Evolutionary conservation across 768 basidiomycete genomes (phyloP), one percentile per base, ranked within the genome.

Genomic region (Hypholoma sublateritium): DNA sequence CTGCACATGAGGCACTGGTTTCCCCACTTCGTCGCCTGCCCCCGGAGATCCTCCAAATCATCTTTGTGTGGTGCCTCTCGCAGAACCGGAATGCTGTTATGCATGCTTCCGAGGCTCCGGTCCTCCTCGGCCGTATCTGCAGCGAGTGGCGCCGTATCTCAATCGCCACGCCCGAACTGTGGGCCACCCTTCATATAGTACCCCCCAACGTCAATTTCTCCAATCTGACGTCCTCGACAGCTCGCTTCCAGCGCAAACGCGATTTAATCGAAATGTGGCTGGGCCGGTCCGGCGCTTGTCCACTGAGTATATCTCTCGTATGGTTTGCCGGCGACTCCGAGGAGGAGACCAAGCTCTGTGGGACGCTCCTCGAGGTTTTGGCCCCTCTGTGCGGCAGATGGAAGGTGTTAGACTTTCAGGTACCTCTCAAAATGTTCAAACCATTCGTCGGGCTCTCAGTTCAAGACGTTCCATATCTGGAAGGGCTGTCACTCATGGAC

Each of bases 281-380:
- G 8, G 53, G 36, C 19, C 63, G 67, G 35, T 65, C 69, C 1
- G 69, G 69, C 2, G 62, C 61, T 9, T 65, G 65, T 43, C 65
- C 66, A 11, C 56, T 70, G 47, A 63, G 55, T 43, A 61, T 70
- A 13, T 68, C 67, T 3, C 59, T 69, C 13, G 65, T 70, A 5
- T 70, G 69, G 69, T 61, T 68, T 49, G 64, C 65, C 2, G 63
- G 67, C 13, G 67, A 66, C 43, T 65, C 66, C 17, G 66, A 65
- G 49, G 66, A 68, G 1, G 67, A 68, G 50, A 49, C 59, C 14
- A 62, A 44, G 47, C 50, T 69, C 12, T 68, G 66, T 24, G 61
- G 46, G 14, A 65, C 32, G 4, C 43, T 70, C 8, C 53, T 70
- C n/a, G 61, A 67, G 41, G 59, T 63, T 3, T 49, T 70, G 16